A percentile compares a stretch with the other conserved stretches of the same genome.
These are phyloP conservation scores for Dictyophora rubrovolvata DNA, from an alignment of 768 basidiomycete genomes.

Conservation along the genomic window DNA sequence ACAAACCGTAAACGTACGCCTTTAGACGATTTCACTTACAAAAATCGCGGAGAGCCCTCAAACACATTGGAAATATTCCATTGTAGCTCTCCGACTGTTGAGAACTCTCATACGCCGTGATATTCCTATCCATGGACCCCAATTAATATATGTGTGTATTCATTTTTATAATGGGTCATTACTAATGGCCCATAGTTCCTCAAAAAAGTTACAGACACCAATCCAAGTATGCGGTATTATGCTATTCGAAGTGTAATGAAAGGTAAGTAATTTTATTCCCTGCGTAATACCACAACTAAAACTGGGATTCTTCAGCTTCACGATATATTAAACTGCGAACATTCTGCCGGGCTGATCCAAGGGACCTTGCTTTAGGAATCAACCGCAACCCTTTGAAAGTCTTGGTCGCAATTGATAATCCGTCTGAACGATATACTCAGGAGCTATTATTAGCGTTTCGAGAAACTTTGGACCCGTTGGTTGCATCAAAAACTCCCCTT, in stretches of 20 bases:
- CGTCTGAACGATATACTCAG: slow-evolving; percentile 41
- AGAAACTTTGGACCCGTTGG: slow-evolving; percentile 31
- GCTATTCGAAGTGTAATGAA: slow-evolving; percentile 6
- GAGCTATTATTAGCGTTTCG: slow-evolving; percentile 48
- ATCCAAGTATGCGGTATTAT: slow-evolving; percentile 53
- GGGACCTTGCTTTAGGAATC: slow-evolving; percentile 48
- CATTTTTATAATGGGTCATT: not conserved
- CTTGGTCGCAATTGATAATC: slow-evolving; percentile 34
- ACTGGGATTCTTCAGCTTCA: slow-evolving; percentile 36
- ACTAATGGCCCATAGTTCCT: slow-evolving; percentile 30
- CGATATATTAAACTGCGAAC: slow-evolving; percentile 78
- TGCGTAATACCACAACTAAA: not conserved
- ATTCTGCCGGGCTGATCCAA: slow-evolving; percentile 38
- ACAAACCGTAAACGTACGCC: not conserved
- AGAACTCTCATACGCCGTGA: slow-evolving; percentile 64
- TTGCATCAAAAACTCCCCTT: slow-evolving; percentile 31
- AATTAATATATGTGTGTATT: slow-evolving; percentile 29
- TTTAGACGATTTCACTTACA: slow-evolving; percentile 36
- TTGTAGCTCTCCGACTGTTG: slow-evolving; percentile 58
- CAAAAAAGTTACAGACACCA: slow-evolving; percentile 47
- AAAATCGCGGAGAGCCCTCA: slow-evolving; percentile 46
- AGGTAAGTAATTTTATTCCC: not conserved
- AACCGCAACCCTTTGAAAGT: slow-evolving; percentile 60
- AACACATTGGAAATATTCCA: slow-evolving; percentile 75
- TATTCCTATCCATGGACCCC: slow-evolving; percentile 34